Evolutionary conservation across 768 basidiomycete genomes (phyloP).

Genomic region (Suillus decipiens): DNA sequence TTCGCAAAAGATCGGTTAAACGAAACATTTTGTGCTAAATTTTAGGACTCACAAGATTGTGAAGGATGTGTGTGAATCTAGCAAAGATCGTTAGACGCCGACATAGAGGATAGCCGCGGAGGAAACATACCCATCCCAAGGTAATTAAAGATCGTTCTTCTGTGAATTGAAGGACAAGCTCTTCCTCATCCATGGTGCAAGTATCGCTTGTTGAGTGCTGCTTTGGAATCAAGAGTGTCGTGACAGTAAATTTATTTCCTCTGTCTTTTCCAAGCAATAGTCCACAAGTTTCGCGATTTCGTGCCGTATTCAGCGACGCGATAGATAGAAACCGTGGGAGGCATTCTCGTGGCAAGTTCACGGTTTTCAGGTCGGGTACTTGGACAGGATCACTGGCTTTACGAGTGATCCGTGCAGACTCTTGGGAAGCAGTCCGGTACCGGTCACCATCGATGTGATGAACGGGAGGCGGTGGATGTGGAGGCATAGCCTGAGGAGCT

Average conservation of each 20-base stretch:
- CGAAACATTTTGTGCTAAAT: not conserved
- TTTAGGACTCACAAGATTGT: slow-evolving; percentile 67
- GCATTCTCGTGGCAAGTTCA: slow-evolving; percentile 71
- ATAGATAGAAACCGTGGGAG: slow-evolving; percentile 77
- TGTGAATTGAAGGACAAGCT: slow-evolving; percentile 82
- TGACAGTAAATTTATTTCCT: slow-evolving; percentile 67
- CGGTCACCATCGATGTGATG: slow-evolving; percentile 29
- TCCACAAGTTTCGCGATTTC: slow-evolving; percentile 87
- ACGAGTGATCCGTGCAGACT: slow-evolving; percentile 35
- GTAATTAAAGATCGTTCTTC: slow-evolving; percentile 81
- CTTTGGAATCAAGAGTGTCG: slow-evolving; percentile 83
- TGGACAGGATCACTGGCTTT: slow-evolving; percentile 33
- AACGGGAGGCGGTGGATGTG: slow-evolving; percentile 24
- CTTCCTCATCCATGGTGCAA: slow-evolving; percentile 92
- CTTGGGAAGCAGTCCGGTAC: slow-evolving; percentile 36
- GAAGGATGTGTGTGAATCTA: slow-evolving; percentile 94
- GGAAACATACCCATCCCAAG: slow-evolving; percentile 78
- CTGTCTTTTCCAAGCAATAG: slow-evolving; percentile 71
- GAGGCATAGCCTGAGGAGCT: slow-evolving; percentile 22
- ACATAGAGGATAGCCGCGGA: not conserved
- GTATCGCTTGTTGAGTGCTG: slow-evolving; percentile 88
- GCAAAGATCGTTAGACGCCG: slow-evolving; percentile 2
- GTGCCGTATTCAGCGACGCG: slow-evolving; percentile 74
- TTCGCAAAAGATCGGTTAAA: slow-evolving; percentile 25
- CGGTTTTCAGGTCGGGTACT: slow-evolving; percentile 53